Conservation (phyloP, 1,284 basidiomycete genomes). For the Rhodotorula mucilaginosa region DNA sequence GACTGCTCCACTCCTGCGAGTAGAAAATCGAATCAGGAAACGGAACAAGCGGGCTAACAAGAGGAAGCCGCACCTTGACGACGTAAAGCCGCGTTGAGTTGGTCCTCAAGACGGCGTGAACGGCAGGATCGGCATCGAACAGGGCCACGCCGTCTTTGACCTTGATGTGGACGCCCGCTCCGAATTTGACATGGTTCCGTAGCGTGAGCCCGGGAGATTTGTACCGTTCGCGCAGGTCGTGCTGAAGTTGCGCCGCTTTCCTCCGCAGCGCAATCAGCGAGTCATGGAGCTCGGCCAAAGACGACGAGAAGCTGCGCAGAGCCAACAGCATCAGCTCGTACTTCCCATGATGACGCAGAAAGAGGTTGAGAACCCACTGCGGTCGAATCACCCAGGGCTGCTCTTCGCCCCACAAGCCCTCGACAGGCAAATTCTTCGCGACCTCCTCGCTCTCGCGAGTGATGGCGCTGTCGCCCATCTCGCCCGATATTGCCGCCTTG, state of each 20-base stretch:
- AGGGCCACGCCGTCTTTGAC: conserved; percentile 8
- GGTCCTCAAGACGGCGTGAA: conserved; percentile 6
- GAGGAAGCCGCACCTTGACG: background rate
- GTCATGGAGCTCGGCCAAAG: conserved; percentile 59
- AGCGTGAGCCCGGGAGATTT: conserved; percentile 14
- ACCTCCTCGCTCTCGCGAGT: conserved; percentile 19
- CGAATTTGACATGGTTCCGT: conserved; percentile 13
- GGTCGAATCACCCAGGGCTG: conserved; percentile 65
- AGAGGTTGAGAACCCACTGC: conserved; percentile 55
- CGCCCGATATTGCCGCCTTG: conserved; percentile 41
- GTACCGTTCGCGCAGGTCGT: conserved; percentile 38
- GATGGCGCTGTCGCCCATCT: conserved; percentile 13
- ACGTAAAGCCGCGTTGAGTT: conserved; percentile 21
- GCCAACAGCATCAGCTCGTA: too few relatives aligned
- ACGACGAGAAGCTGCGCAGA: conserved; percentile 63
- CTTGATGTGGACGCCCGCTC: conserved; percentile 23
- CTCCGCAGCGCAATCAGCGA: conserved; percentile 40
- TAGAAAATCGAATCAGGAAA: too few relatives aligned
- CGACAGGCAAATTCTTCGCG: background rate
- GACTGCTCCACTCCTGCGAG: conserved; percentile 27
- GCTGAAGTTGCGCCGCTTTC: conserved; percentile 43
- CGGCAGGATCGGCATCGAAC: conserved; percentile 24
- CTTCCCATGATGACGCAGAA: too few relatives aligned
- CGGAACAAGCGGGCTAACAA: background rate
- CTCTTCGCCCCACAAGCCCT: conserved; percentile 29